A percentile compares a stretch with the other conserved stretches of the same genome.
These are phyloP conservation scores for Leishmania amazonensis DNA, from an alignment of 208 protist genomes.

Conservation along the genomic window DNA sequence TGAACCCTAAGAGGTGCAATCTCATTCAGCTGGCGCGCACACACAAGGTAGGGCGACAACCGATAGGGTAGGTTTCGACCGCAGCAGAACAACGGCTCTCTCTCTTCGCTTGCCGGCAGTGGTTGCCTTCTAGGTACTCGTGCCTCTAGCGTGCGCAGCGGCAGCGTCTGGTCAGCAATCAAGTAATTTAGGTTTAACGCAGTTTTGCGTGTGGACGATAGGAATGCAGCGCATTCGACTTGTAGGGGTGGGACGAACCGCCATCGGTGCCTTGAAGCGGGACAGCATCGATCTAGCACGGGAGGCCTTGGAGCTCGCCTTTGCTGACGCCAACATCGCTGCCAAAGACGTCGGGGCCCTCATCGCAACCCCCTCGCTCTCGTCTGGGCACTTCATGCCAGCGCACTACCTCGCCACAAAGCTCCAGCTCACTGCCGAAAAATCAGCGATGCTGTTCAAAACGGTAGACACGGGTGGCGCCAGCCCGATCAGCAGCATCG, in stretches of 20 bases:
- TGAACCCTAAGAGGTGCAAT: not conserved
- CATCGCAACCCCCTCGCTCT: constrained; percentile 80
- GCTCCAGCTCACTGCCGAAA: constrained; percentile 36
- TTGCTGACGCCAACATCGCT: constrained; percentile 51
- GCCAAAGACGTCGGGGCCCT: constrained; percentile 62
- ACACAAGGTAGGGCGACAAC: not conserved
- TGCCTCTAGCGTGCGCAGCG: not conserved
- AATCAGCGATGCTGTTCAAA: constrained; percentile 48
- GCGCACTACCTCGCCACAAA: constrained; percentile 70
- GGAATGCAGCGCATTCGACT: constrained; percentile 36
- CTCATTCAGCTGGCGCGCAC: not conserved
- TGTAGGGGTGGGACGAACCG: constrained; percentile 59
- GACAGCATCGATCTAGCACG: constrained; percentile 42
- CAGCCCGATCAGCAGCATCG: constrained; percentile 61
- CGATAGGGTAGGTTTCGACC: not conserved
- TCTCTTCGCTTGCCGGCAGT: not conserved
- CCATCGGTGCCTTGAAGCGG: constrained; percentile 48
- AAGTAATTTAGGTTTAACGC: not conserved
- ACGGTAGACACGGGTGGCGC: constrained; percentile 78
- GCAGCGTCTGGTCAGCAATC: too few relatives aligned
- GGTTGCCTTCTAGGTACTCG: not conserved
- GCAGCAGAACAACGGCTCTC: not conserved
- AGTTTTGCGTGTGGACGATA: not conserved
- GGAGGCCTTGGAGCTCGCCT: constrained; percentile 52
- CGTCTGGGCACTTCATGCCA: constrained; percentile 73